These are phyloP conservation scores for Wickerhamomyces sydowiorum DNA, from an alignment of 805 yeast species.

Conservation along the genomic window DNA sequence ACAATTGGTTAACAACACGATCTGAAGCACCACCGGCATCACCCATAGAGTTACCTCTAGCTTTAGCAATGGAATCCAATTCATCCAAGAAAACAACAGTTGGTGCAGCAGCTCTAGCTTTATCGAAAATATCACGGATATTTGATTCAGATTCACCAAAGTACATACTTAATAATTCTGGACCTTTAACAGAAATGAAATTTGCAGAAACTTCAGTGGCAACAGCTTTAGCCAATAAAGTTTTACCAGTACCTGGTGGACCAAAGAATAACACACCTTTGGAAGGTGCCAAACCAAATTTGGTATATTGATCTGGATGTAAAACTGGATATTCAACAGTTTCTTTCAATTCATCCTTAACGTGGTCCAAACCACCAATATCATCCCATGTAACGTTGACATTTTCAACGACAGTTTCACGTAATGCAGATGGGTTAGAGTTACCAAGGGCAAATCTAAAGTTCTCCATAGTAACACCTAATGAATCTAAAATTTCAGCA, in stretches of 20 bases:
- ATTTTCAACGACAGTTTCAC: constrained; percentile 98
- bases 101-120: constrained; percentile 99
- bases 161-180: constrained; percentile 97
- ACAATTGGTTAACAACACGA: constrained; percentile 91
- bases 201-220: constrained; percentile 99
- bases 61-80: constrained; percentile 94
- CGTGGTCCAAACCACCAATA: constrained; percentile 96
- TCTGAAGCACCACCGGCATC: constrained; percentile 98
- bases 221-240: constrained; percentile 95
- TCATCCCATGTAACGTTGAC: constrained; percentile 99
- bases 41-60: constrained; percentile 87
- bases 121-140: constrained; percentile 95
- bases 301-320: constrained; percentile 98
- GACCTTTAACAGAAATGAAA: constrained; percentile 95
- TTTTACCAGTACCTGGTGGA: constrained; percentile 99
- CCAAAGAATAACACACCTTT: constrained; percentile 98
- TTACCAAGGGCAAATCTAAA: constrained; percentile 96
- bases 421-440: constrained; percentile 97
- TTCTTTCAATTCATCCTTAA: constrained; percentile 95
- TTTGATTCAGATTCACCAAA: constrained; percentile 98
- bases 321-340: constrained; percentile 98
- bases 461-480: constrained; percentile 99
- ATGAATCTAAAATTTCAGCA: constrained; percentile 91
- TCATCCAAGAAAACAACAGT: constrained; percentile 98
- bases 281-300: constrained; percentile 96